Evolutionary conservation across 148 eudicot genomes (phyloP), one percentile per base, ranked within the genome.

Genomic region (Rhododendron griersonianum): DNA sequence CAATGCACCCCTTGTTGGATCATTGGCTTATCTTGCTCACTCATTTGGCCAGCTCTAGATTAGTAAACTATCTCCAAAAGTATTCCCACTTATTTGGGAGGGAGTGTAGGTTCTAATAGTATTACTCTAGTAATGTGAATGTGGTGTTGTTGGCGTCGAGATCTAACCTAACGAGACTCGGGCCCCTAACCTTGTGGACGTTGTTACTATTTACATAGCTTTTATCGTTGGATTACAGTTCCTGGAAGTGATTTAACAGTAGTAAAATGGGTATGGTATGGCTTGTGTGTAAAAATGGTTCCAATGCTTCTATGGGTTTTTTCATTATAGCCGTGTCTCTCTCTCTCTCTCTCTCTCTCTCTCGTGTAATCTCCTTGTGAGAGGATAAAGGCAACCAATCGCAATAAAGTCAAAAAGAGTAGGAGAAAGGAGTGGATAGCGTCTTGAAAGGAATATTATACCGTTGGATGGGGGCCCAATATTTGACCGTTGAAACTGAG

Each of bases 21-120:
- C 98, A 67, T 74, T 95, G 74, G 96, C 98, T 83, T 95, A 95
- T 88, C 91, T 95, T 82, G 98, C 96, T 85, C 98, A 95, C 91
- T 95, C 98, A 11, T 95, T 91, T 86, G 98, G 98, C 83, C 98
- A 98, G 84, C 92, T 95, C 75, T 93, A 90, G 80, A 8, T 14
- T 80, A 55, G 39, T 83, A 28, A 28, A 6, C 1, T 25, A 21
- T 61, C 25, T 21, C 67, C 71, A 2, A 23, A n/a, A 63, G 71
- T 63, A 63, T n/a, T 63, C 28, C 15, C 14, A n/a, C 33, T 67
- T 67, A 67, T n/a, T 67, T 23, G 16, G 15, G 15, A 28, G 30
- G 76, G 18, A 30, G 76, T 33, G n/a, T 47, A 47, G 9, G 11
- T 77, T 35, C 53, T 75, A 21, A 39, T 41, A 37, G 53, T 48